Percentiles rank a stretch among this genome's conserved stretches.
These are phyloP conservation scores for Azolla pinnata DNA, from an alignment of 75 land plant genomes.

Conservation along the genomic window DNA sequence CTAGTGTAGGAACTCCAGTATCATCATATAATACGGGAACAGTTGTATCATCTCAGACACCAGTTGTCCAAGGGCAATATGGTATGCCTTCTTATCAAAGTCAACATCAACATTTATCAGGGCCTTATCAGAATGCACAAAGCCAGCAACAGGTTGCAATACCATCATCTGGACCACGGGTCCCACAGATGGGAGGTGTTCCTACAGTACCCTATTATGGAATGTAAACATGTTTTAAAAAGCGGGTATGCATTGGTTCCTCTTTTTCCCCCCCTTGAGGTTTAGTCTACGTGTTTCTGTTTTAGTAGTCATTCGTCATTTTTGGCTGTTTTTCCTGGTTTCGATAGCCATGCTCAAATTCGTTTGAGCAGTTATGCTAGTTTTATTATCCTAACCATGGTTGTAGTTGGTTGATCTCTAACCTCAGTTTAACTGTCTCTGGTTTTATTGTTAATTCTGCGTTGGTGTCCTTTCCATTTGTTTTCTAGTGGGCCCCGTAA, in stretches of 20 bases:
- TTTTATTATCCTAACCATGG: not conserved
- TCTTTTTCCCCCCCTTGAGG: not conserved
- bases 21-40: not conserved
- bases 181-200: not conserved
- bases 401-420: not conserved
- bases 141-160: no score
- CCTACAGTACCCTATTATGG: constrained; percentile 5
- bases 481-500: not conserved
- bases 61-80: not conserved
- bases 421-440: not conserved
- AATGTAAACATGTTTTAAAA: not conserved
- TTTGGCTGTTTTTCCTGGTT: not conserved
- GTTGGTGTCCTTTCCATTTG: not conserved
- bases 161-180: not conserved
- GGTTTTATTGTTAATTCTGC: not conserved
- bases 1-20: constrained; percentile 3
- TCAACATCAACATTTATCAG: not conserved
- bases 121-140: not conserved
- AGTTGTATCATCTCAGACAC: not conserved
- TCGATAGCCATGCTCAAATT: not conserved
- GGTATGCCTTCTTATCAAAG: constrained; percentile 5
- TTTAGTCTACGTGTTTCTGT: not conserved
- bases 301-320: not conserved
- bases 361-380: not conserved
- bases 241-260: not conserved